Evolutionary conservation across 176 grass and related monocot genomes (phyloP).

Genomic region (Oryza glaberrima): DNA sequence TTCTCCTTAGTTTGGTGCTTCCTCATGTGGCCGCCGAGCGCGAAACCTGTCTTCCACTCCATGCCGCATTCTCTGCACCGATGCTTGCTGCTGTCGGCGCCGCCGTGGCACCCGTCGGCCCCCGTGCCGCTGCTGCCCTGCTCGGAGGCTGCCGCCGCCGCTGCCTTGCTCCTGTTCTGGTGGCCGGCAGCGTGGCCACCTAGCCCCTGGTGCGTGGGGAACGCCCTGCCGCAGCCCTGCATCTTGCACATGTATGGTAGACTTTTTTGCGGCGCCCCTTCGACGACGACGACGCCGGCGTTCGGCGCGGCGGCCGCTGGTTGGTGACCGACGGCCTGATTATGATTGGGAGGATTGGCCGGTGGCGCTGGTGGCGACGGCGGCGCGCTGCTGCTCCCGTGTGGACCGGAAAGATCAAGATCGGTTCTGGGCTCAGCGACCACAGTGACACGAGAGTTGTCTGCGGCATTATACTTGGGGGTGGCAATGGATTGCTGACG

Average conservation of each 20-base stretch:
- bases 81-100: background rate
- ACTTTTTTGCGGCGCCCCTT: background rate
- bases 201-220: conserved; percentile 35
- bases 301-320: background rate
- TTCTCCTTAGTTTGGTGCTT: conserved; percentile 19
- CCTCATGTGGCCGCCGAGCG: conserved; percentile 55
- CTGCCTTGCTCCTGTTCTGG: conserved; percentile 4
- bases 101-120: background rate
- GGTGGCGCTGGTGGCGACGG: background rate
- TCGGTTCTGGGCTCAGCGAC: too few species aligned
- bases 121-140: background rate
- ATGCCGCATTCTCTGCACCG: background rate
- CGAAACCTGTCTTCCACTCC: background rate
- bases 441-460: too few species aligned
- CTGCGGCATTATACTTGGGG: too few species aligned
- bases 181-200: conserved; percentile 49
- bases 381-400: background rate
- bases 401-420: too few species aligned
- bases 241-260: conserved; percentile 12
- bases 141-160: background rate
- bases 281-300: background rate
- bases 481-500: too few species aligned
- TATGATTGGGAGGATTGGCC: background rate
- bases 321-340: background rate
- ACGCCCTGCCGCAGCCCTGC: conserved; percentile 1